Base-by-base conservation (phyloP, 176 grass and related monocot genomes). In the Paspalum vaginatum region DNA sequence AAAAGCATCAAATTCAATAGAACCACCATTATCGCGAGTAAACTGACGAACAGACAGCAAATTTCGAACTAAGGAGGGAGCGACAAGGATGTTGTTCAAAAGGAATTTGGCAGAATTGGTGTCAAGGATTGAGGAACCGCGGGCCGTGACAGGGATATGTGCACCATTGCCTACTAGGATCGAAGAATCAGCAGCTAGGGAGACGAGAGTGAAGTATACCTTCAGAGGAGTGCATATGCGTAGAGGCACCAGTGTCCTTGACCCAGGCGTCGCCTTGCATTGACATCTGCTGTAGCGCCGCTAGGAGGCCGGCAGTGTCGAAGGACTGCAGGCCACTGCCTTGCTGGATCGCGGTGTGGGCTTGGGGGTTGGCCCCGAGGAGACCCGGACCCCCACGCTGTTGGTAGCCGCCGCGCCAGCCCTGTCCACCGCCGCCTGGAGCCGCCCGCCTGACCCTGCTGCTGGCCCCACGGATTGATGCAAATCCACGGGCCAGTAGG, bases 91-190 rank as follows among this genome's bases (percentile, higher is more conserved):
- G 9, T 15, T 51, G 49, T 51, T 11, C 11, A 51, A 9, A 1
- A 7, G 7, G 3, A 64, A 64, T 5, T 25, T 48, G 4, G 37
- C 37, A 14, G 37, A 41, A 20, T 65, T 39, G 6, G 16, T 65
- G 16, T 39, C 37, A 18, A 65, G 32, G 6, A 65, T 41, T 0
- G 62, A 65, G 7, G 62, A 65, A 5, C 62, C 62, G 6, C 62
- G 38, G 15, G 37, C 18, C 62, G 37, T 65, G 62, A 65, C 62
- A 41, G 15, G 62, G 6, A 65, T 65, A 65, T 16, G 62, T 65
- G 62, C 38, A 65, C 62, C 64, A 67, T 67, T 67, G 64, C 64
- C 64, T 67, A 67, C 64, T n/a, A 20, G n/a, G 39, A 67, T 67
- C 40, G 64, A 67, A 67, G 64, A 67, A 44, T 43, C 17, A 60